Conservation (phyloP, 257 asterid species). For the Cruciata laevipes region DNA sequence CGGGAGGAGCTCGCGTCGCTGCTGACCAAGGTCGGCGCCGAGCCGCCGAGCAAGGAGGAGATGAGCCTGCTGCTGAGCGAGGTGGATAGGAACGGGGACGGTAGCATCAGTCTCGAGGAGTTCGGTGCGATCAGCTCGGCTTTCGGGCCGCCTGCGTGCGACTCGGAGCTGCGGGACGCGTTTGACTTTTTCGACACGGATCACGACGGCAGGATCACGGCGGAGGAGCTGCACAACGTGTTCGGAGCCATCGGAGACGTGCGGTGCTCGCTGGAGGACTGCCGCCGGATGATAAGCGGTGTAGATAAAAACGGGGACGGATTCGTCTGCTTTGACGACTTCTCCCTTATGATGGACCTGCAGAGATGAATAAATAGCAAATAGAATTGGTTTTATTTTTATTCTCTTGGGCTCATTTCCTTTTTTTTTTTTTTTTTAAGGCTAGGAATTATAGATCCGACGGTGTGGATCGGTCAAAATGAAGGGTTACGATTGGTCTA, state of each 20-base stretch:
- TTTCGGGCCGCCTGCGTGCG: slow-evolving; percentile 47
- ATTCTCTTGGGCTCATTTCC: neutral
- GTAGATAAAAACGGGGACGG: slow-evolving; percentile 76
- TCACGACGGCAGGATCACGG: slow-evolving; percentile 75
- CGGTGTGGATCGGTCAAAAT: slow-evolving; percentile 6
- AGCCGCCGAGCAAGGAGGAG: slow-evolving; percentile 53
- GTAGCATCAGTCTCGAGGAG: slow-evolving; percentile 58
- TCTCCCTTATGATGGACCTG: slow-evolving; percentile 67
- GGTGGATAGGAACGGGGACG: slow-evolving; percentile 70
- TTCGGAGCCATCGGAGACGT: slow-evolving; percentile 59
- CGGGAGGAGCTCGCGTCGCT: slow-evolving; percentile 48
- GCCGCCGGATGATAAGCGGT: slow-evolving; percentile 75
- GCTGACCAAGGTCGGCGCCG: slow-evolving; percentile 47
- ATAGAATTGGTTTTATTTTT: no score
- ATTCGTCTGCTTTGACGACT: slow-evolving; percentile 89
- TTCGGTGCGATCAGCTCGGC: slow-evolving; percentile 45
- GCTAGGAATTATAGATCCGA: slow-evolving; percentile 5
- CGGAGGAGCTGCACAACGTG: slow-evolving; percentile 60
- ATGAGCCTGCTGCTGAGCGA: slow-evolving; percentile 41
- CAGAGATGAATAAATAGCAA: slow-evolving; percentile 24
- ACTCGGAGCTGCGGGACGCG: slow-evolving; percentile 46
- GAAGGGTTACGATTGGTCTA: slow-evolving; percentile 21
- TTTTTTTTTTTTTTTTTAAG: neutral
- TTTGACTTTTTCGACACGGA: slow-evolving; percentile 79
- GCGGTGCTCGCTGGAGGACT: slow-evolving; percentile 76